Evolutionary conservation across 352 stramenopile species (phyloP).

Genomic region (Pythium aquatile): DNA sequence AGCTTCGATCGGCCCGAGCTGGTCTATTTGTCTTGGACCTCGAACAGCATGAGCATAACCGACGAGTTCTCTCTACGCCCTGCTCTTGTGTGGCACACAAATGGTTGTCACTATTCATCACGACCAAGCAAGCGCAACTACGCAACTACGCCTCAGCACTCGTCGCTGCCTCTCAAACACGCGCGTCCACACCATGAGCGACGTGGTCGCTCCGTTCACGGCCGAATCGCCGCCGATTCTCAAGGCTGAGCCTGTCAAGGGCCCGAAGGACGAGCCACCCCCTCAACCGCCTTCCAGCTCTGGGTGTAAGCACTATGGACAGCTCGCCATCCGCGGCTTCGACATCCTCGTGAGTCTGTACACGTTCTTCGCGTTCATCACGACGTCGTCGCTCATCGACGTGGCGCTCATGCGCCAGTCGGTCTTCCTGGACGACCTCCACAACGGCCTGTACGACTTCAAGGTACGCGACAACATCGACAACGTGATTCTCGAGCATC

Average conservation of each 20-base stretch:
- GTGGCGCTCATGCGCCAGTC: not conserved
- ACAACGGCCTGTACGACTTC: constrained; percentile 7
- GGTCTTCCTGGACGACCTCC: constrained; percentile 5
- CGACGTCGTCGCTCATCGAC: not conserved
- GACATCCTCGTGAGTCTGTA: not conserved
- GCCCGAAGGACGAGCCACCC: not conserved
- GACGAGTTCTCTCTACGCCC: too few species aligned
- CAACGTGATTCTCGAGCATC: constrained; percentile 17
- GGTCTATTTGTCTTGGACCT: too few species aligned
- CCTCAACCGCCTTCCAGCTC: not conserved
- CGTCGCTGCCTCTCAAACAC: constrained; percentile 1
- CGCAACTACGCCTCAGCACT: not conserved
- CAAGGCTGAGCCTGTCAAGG: not conserved
- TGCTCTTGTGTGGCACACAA: too few species aligned
- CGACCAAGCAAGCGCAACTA: too few species aligned
- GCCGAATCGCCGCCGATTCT: not conserved
- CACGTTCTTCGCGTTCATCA: not conserved
- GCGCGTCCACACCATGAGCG: not conserved
- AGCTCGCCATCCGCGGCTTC: not conserved
- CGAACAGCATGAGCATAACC: too few species aligned
- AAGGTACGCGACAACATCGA: constrained; percentile 1
- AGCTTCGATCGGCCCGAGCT: too few species aligned
- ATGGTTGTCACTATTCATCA: constrained; percentile 2
- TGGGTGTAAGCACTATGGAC: not conserved
- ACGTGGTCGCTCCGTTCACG: not conserved